Percentiles rank a stretch among this genome's conserved stretches.
Conservation (phyloP, 768 basidiomycete genomes). For the Russula foetens region DNA sequence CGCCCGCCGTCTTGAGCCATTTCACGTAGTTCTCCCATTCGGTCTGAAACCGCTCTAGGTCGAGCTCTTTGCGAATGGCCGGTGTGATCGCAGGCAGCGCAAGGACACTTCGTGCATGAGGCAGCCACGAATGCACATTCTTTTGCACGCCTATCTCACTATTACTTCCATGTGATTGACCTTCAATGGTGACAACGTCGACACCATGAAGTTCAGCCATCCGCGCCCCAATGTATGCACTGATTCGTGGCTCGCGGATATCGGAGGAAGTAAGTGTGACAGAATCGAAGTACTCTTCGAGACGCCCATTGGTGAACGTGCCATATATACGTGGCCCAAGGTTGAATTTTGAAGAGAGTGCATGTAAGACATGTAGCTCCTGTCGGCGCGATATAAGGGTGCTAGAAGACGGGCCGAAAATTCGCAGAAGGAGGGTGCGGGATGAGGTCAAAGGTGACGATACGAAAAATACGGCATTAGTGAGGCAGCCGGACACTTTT, state of each 20-base stretch:
- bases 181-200: conserved; percentile 62
- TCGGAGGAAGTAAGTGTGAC: conserved; percentile 70
- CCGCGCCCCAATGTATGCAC: conserved; percentile 82
- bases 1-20: conserved; percentile 55
- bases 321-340: conserved; percentile 92
- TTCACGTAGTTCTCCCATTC: conserved; percentile 62
- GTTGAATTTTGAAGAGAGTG: conserved; percentile 78
- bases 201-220: conserved; percentile 97
- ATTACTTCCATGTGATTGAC: conserved; percentile 36
- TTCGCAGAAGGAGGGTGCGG: conserved; percentile 74
- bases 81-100: conserved; percentile 44
- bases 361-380: conserved; percentile 83
- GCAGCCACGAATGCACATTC: conserved; percentile 68
- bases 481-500: conserved; percentile 87
- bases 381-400: conserved; percentile 79
- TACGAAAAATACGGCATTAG: conserved; percentile 96
- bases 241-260: conserved; percentile 66
- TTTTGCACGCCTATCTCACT: conserved; percentile 54
- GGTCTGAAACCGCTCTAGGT: conserved; percentile 52
- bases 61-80: conserved; percentile 42
- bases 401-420: conserved; percentile 86
- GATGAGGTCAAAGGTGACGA: conserved; percentile 51
- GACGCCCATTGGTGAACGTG: conserved; percentile 89
- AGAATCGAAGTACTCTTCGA: conserved; percentile 94
- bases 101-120: conserved; percentile 66